Percentiles rank a stretch among this genome's conserved stretches.
These are phyloP conservation scores for Claviceps capensis DNA, from an alignment of 2,329 filamentous ascomycete genomes.

Conservation along the genomic window DNA sequence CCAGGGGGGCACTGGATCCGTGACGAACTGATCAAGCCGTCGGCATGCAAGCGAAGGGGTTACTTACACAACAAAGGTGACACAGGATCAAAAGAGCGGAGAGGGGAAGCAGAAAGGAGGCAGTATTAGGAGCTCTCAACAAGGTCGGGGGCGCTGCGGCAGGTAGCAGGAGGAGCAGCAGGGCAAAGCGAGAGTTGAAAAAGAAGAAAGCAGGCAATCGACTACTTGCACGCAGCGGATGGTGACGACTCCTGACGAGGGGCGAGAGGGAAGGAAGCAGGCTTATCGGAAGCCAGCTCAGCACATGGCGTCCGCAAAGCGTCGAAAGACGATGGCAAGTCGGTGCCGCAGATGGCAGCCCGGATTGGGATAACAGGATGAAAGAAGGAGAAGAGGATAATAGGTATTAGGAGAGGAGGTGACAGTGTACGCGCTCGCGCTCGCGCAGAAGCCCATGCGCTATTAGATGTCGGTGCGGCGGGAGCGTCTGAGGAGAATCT, in stretches of 20 bases:
- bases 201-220: neutral
- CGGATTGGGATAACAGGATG: too few species aligned
- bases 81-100: neutral
- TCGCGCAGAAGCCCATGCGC: too few species aligned
- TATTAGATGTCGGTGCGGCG: too few species aligned
- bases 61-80: neutral
- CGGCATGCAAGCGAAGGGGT: neutral
- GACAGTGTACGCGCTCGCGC: too few species aligned
- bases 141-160: neutral
- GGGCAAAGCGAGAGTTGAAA: neutral
- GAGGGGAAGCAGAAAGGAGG: neutral
- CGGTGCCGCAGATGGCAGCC: too few species aligned
- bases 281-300: slow-evolving; percentile 4
- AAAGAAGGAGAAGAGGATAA: too few species aligned
- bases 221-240: neutral
- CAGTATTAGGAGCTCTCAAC: neutral
- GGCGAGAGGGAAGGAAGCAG: slow-evolving; percentile 1
- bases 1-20: neutral
- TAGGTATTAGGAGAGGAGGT: too few species aligned
- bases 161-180: neutral
- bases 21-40: neutral
- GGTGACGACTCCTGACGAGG: neutral
- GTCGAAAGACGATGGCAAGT: neutral
- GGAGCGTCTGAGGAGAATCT: too few species aligned
- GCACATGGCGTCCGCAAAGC: slow-evolving; percentile 8